Base-by-base conservation (phyloP, 2,329 filamentous ascomycete species). In the Neodidymelliopsis sp. region DNA sequence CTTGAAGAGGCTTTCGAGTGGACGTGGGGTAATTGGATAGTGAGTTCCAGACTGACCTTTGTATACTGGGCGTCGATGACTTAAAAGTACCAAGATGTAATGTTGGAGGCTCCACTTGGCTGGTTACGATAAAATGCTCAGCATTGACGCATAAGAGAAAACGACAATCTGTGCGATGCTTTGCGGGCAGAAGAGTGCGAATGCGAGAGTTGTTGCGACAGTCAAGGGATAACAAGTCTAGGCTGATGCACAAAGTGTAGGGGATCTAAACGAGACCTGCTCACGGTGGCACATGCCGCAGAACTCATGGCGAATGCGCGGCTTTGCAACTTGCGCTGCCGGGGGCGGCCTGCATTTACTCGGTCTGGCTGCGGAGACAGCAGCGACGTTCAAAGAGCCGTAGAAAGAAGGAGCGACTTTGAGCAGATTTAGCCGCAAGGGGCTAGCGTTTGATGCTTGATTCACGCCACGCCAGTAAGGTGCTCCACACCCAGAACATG, bases 181-280 rank as follows among this genome's bases (percentile, higher is more conserved):
- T 60, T 64, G 47, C 40, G 38, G 51, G 52, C 7, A 34, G 23
- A 25, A 43, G 59, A 56, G 64, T 25, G 52, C 33, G 48, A 60
- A 59, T 70, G 66, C 59, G 69, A 54, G 45, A 10, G 60, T 60
- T 66, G 40, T 51, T 65, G 68, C 59, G 67, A 70, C 66, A 64
- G 57, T 60, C 60, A 66, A 66, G 66, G 62, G 53, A 36, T 45
- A 57, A 54, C 59, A 64, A 63, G 57, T 40, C 56, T 53, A 38
- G 37, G 66, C 63, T 70, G 69, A 70, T 55, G 65, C 70, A 49
- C 56, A 55, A 49, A 65, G 60, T 62, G 66, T 63, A 54, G 43
- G 59, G 54, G 45, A 40, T 45, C 40, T 45, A 27, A 35, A 45
- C 25, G n/a, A 27, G 35, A 29, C 29, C 16, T 35, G 24, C 20